Base-by-base conservation (phyloP, 129 eudicot species). In the Centaurea solstitialis region DNA sequence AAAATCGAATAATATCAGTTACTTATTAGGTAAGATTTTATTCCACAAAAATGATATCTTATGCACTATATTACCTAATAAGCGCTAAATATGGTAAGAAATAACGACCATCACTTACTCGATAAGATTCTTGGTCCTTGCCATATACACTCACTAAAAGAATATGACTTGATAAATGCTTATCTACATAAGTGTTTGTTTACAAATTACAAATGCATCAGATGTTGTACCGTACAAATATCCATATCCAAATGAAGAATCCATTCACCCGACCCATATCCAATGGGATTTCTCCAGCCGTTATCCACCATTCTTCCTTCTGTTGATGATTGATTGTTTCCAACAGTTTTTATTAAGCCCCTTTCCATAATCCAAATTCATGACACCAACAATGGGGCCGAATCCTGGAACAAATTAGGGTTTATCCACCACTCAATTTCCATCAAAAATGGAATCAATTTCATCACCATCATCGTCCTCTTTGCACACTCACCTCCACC, bases 401-500 rank as follows among this genome's bases (percentile, higher is more conserved):
- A 64, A 40, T 73, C 53, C 9, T 80, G 66, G 5, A 24, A 28
- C 41, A 59, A 81, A 75, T n/a, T 75, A 81, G 76, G 85, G 76
- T 73, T 81, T 81, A 65, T 64, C 50, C 71, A 50, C 69, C 75
- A 26, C 76, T 41, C 22, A 68, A 37, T 17, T 38, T 64, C 73
- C 9, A 57, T 26, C 0, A 39, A 38, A 38, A 75, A 84, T 84
- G 87, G 81, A 66, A 71, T 68, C 74, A 80, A 75, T 84, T 59
- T 69, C 79, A 41, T 45, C 80, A 22, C 43, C 43, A 57, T 82
- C 38, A n/a, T 68, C 70, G 3, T 38, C 77, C 39, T 72, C 67
- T 37, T 35, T 57, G 7, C 77, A 26, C 65, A 39, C 77, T 64
- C 80, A 79, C 61, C 86, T 57, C 91, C 85, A 61, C 86, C 85